phyloP scores from a whole-genome alignment of 345 rosid species.

The Eucalyptus sp. region DNA sequence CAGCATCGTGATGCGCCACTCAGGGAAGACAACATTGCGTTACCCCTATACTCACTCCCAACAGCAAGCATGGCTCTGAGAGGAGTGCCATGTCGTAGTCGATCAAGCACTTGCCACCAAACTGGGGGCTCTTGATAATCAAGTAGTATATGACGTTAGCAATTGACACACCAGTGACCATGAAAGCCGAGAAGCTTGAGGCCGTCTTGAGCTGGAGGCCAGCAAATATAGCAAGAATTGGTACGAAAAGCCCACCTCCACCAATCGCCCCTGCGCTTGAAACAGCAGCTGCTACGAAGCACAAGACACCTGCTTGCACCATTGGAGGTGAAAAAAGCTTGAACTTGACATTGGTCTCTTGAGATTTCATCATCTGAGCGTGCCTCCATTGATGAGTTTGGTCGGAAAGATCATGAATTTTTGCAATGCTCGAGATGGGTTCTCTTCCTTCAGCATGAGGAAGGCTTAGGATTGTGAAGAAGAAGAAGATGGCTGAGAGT shows the following conservation, averaged over 20 bases:
- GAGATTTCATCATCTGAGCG: conserved; percentile 4
- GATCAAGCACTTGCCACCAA: conserved; percentile 29
- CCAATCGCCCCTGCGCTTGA: conserved; percentile 96
- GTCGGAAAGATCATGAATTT: conserved; percentile 4
- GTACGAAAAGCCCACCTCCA: conserved; percentile 80
- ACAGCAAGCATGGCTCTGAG: conserved; percentile 74
- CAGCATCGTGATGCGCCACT: conserved; percentile 66
- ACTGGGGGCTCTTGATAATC: conserved; percentile 18
- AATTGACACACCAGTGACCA: conserved; percentile 84
- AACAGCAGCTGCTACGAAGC: conserved; percentile 57
- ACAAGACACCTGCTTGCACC: conserved; percentile 37
- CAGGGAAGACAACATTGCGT: conserved; percentile 68
- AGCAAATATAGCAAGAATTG: conserved; percentile 52
- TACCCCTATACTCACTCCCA: conserved; percentile 85
- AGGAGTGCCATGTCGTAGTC: conserved; percentile 66
- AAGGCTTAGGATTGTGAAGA: conserved; percentile 4
- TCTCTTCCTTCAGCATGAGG: conserved; percentile 7
- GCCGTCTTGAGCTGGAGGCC: conserved; percentile 75
- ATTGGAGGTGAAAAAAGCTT: conserved; percentile 10
- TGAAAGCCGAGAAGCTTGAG: conserved; percentile 69
- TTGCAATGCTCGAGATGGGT: not conserved
- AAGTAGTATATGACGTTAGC: conserved; percentile 56
- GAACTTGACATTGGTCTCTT: conserved; percentile 18
- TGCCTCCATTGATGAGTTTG: conserved; percentile 22
- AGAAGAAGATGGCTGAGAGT: not conserved